Conservation (phyloP, 1,139 yeast genomes). For the Taphrina populina region DNA sequence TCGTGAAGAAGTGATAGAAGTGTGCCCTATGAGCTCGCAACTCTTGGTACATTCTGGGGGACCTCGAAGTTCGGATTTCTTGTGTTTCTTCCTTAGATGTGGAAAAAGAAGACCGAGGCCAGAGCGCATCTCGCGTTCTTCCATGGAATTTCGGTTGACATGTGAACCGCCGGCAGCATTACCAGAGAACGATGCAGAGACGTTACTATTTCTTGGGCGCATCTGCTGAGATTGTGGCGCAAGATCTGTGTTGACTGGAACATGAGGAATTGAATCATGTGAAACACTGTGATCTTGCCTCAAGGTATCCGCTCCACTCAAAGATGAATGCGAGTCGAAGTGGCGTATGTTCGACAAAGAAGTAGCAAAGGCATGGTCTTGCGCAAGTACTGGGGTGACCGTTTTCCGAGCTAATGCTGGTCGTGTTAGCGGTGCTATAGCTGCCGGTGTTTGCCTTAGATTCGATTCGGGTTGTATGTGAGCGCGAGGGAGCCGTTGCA, state of each 20-base stretch:
- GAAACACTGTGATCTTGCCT: neutral
- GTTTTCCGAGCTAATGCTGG: neutral
- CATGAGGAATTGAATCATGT: neutral
- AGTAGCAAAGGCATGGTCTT: too few species aligned
- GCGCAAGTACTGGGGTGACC: neutral
- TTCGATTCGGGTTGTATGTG: too few species aligned
- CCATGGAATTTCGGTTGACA: neutral
- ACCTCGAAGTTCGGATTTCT: neutral
- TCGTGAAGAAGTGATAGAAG: too few species aligned
- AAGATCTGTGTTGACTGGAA: neutral
- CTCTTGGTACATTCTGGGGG: too few species aligned
- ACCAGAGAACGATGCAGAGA: neutral
- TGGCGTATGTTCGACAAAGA: too few species aligned
- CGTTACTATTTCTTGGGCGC: too few species aligned
- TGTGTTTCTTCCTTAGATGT: slow-evolving; percentile 9
- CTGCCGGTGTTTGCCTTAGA: neutral
- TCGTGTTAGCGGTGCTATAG: neutral
- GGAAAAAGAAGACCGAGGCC: neutral
- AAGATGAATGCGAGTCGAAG: too few species aligned
- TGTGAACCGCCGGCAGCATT: neutral
- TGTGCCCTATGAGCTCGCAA: too few species aligned
- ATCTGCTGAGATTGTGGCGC: too few species aligned
- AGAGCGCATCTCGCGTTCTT: neutral
- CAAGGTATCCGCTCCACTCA: neutral
- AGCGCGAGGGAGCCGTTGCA: too few species aligned